Evolutionary conservation across 306 rosid species (phyloP), one percentile per base, ranked within the genome.

Genomic region (Prunus salicina): DNA sequence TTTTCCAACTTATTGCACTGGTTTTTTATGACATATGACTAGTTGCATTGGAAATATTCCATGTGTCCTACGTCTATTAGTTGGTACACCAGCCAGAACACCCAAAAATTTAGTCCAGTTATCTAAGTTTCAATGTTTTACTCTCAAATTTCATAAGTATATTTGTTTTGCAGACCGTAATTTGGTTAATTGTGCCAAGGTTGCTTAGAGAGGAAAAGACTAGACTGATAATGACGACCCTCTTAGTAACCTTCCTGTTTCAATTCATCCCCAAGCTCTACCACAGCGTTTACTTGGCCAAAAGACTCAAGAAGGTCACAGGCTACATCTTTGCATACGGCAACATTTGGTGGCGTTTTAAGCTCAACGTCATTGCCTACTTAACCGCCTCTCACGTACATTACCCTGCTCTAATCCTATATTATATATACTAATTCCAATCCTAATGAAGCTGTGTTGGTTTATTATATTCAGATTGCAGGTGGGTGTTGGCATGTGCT

Each of bases 401-500:
- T 28, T 34, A 75, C 24, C 61, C 22, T 55, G n/a, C 61, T 3
- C n/a, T 67, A 68, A 12, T 22, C 34, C 14, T 56, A 6, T 19
- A 8, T 45, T 45, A 1, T 1, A 1, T n/a, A n/a, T n/a, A 22
- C 14, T 3, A 6, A 13, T 47, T 68, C 67, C 5, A 16, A 46
- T 20, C 4, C 10, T 74, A 49, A 12, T 11, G 13, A 49, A 49
- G 16, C 5, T 49, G 52, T 49, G 25, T 56, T 20, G 62, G 62
- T 56, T 20, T 20, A 52, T 22, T 5, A 8, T 24, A 49, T 69
- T 27, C 64, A 84, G 84, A 75, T 80, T 51, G 67, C 53, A 0
- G 84, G 87, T 7, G 87, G 75, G 19, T 73, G 76, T 25, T 84
- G 84, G 87, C 77, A 69, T 24, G 78, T 75, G 38, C 82, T 84